Base-by-base conservation (phyloP, 129 eudicot genomes). In the Flaveria robusta region DNA sequence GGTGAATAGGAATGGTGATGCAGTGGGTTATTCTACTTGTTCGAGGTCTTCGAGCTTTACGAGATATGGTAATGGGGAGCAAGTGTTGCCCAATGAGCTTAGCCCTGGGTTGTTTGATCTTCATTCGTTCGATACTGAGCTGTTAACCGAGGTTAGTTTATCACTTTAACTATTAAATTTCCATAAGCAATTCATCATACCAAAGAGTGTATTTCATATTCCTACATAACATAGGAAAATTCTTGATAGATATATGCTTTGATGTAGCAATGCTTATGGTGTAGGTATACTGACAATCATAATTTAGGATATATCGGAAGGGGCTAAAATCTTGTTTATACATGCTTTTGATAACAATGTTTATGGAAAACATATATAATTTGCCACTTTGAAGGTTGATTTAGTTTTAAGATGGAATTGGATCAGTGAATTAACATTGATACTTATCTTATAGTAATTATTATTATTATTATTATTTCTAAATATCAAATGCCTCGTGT, bases 31-130 rank as follows among this genome's bases (percentile, higher is more conserved):
- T 24, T 82, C 84, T 2, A 79, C 50, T 58, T 34, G 46, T 56
- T 73, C 77, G 4, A 81, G 87, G 19, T 73, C 86, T 9, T 70
- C 86, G 0, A 87, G 87, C 76, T 68, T 79, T 81, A 81, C 87
- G 34, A 86, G 68, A 81, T 87, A 86, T 74, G 83, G 83, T 59
- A 81, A 86, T 41, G 90, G 77, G 46, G 91, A 79, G 39, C 78
- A 76, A 54, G 82, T 79, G 59, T 83, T 87, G 16, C 84, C 88
- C 0, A 84, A 26, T 77, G 96, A 87, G 72, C 81, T 60, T 82
- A 92, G 93, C 81, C 97, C 97, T 5, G 97, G 97, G 34, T 77
- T 92, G 11, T 71, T 92, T 76, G 97, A 92, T 89, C 93, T 92
- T 76, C 92, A 89, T 76, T 84, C 97, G 13, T 78, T 87, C 16